Percentiles rank a stretch among this genome's conserved stretches.
phyloP scores from a whole-genome alignment of 768 basidiomycete genomes.

The Termitomyces sp. region DNA sequence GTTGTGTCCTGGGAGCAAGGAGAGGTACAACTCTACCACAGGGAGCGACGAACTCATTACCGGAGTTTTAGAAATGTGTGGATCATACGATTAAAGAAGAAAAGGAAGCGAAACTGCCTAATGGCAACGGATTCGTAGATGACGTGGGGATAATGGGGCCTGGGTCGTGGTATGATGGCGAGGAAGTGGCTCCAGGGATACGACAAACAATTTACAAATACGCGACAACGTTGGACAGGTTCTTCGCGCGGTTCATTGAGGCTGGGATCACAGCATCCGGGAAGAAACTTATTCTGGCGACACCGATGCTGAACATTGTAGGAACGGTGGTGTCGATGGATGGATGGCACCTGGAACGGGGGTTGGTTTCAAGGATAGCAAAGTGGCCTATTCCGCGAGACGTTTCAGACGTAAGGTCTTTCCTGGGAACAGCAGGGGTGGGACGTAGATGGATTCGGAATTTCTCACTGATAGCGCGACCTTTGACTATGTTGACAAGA shows the following conservation, averaged over 20 bases:
- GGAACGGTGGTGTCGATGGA: neutral
- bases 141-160: too few relatives aligned
- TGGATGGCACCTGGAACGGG: neutral
- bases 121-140: too few relatives aligned
- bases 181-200: neutral
- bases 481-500: neutral
- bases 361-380: neutral
- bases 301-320: neutral
- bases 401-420: neutral
- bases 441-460: neutral
- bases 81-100: too few relatives aligned
- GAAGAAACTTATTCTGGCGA: neutral
- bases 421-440: neutral
- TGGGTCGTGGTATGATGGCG: neutral
- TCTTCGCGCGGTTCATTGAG: neutral
- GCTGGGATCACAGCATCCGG: neutral
- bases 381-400: neutral
- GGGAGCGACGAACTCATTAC: too few relatives aligned
- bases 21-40: too few relatives aligned
- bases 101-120: too few relatives aligned
- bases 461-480: neutral
- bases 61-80: too few relatives aligned
- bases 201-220: neutral
- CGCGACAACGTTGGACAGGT: neutral
- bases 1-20: too few relatives aligned